These are phyloP conservation scores for Paraphaeosphaeria minitans DNA, from an alignment of 2,329 filamentous ascomycete genomes.

Conservation along the genomic window DNA sequence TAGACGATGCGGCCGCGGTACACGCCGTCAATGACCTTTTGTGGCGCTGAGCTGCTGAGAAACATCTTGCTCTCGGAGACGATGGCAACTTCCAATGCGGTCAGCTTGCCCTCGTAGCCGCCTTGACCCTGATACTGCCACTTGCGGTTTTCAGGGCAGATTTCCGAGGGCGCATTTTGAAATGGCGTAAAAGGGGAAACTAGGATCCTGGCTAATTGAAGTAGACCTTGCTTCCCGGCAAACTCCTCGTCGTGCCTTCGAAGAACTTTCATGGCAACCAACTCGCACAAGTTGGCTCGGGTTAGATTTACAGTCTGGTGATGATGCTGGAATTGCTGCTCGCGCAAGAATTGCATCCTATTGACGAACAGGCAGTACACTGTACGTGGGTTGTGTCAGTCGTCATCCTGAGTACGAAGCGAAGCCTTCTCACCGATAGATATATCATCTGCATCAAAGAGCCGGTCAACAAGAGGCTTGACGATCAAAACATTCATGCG, in stretches of 20 bases:
- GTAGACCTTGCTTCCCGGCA: constrained; percentile 69
- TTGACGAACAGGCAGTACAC: constrained; percentile 87
- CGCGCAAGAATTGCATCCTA: constrained; percentile 75
- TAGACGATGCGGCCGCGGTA: constrained; percentile 82
- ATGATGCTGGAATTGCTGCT: constrained; percentile 76
- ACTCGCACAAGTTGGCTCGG: constrained; percentile 76
- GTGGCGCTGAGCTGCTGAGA: constrained; percentile 75
- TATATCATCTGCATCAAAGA: constrained; percentile 79
- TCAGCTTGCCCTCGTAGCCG: constrained; percentile 66
- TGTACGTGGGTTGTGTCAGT: constrained; percentile 35
- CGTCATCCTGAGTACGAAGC: too few relatives aligned
- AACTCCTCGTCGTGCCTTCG: constrained; percentile 80
- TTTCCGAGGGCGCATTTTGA: constrained; percentile 74
- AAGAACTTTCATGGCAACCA: constrained; percentile 78
- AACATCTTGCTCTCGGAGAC: constrained; percentile 81
- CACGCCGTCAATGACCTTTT: constrained; percentile 81
- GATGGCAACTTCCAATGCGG: constrained; percentile 82
- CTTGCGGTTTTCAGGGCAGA: constrained; percentile 61
- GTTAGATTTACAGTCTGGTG: constrained; percentile 82
- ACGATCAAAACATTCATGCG: constrained; percentile 82
- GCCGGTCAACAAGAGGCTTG: constrained; percentile 79
- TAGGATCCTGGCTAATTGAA: constrained; percentile 77
- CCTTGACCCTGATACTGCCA: constrained; percentile 54
- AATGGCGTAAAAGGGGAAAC: constrained; percentile 86
- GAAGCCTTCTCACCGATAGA: constrained; percentile 64